Base-by-base conservation (phyloP, 495 filamentous ascomycete genomes). In the Penicillium lividum region DNA sequence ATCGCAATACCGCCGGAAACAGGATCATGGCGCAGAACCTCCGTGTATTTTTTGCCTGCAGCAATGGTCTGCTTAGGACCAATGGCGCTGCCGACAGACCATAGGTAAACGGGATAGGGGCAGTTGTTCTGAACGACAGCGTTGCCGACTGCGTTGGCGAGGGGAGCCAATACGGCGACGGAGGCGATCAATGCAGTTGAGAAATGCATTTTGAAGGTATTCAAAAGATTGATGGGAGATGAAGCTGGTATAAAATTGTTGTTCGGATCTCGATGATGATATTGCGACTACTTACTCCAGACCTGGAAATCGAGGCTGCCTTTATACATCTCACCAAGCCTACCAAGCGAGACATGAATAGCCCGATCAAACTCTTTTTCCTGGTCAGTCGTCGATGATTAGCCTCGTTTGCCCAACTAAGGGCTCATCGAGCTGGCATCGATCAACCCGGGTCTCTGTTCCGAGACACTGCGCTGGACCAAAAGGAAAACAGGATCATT, bases 121-220 rank as follows among this genome's bases (percentile, higher is more conserved):
- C 80, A 85, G 51, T 77, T 76, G 71, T 86, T 86, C 54, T 70
- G 56, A 9, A 86, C 80, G 50, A 73, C 53, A 50, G 84, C 84
- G 49, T 71, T 68, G 64, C 82, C 82, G 46, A 81, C 66, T 44
- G 83, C 81, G 44, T 60, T 68, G 50, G 59, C 68, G 9, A 75
- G 53, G 10, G 74, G 66, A 27, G 67, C 56, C 30, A 78, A 54
- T 8, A 66, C 62, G 29, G 61, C 51, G 22, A 72, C 46, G 9
- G 68, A 62, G 59, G 61, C 38, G 47, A 74, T 51, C 30, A 64
- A 33, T 18, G 69, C 36, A 33, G 57, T 65, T 13, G 66, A 56
- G 66, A 74, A 64, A 28, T 68, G 67, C 75, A 78, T 78, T 16
- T 8, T 42, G 31, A 5, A 16, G 38, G 16, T 40, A 30, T 57